Conservation (phyloP, 768 basidiomycete genomes). For the Termitomyces sp. region DNA sequence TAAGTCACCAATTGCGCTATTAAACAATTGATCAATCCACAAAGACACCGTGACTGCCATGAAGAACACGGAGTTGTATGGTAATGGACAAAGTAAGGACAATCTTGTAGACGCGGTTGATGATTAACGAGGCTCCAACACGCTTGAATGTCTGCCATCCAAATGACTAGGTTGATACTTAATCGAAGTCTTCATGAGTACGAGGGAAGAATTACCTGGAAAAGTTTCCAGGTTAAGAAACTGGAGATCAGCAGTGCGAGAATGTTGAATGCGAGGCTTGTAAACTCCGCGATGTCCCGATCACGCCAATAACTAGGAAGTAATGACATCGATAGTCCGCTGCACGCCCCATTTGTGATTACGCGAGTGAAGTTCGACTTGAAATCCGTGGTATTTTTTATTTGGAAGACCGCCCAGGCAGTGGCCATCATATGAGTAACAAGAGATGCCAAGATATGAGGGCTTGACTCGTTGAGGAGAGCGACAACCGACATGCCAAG, state of each 20-base stretch:
- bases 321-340: slow-evolving; percentile 33
- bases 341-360: slow-evolving; percentile 63
- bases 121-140: slow-evolving; percentile 67
- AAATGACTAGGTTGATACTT: slow-evolving; percentile 41
- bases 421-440: slow-evolving; percentile 72
- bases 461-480: slow-evolving; percentile 71
- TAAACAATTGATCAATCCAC: slow-evolving; percentile 75
- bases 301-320: slow-evolving; percentile 62
- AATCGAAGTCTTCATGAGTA: background rate
- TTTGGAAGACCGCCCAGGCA: slow-evolving; percentile 67
- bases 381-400: slow-evolving; percentile 55
- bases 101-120: slow-evolving; percentile 71
- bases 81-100: slow-evolving; percentile 66
- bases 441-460: slow-evolving; percentile 71
- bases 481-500: slow-evolving; percentile 75
- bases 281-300: slow-evolving; percentile 56
- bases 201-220: slow-evolving; percentile 45
- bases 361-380: slow-evolving; percentile 47
- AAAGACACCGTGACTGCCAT: slow-evolving; percentile 62
- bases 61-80: slow-evolving; percentile 76
- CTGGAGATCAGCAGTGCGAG: slow-evolving; percentile 54
- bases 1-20: slow-evolving; percentile 55
- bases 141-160: slow-evolving; percentile 90
- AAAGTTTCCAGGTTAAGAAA: slow-evolving; percentile 67
- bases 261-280: slow-evolving; percentile 58